Evolutionary conservation across 2,329 filamentous ascomycete genomes (phyloP), one percentile per base, ranked within the genome.

Genomic region (Phialocephala subalpina): DNA sequence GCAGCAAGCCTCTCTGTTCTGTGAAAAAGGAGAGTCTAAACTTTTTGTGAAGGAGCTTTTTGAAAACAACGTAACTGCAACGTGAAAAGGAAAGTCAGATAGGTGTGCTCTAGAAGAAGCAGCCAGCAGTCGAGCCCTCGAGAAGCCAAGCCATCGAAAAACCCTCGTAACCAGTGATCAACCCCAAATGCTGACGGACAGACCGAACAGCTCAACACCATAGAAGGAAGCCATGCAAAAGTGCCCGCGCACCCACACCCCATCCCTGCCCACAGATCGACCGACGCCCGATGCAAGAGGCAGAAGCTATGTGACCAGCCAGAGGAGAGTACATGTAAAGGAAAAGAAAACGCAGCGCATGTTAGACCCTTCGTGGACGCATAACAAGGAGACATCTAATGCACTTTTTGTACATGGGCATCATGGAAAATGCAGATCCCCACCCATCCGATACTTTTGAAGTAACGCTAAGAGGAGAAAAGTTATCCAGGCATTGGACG

Each of bases 401-500:
- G 75, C 75, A 77, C 74, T 75, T 76, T 73, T 77, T 77, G 73
- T 77, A 77, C 75, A 77, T 74, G 72, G 70, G 73, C 75, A 75
- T 76, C 75, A 71, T 77, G 70, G 70, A 74, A 75, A 75, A 75
- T 72, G 71, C 74, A 77, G 70, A 77, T 72, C 71, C 75, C 75
- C 74, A 73, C 76, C 75, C 74, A 76, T 75, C 75, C 73, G 74
- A 72, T 76, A 76, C 74, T 77, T 76, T 75, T 77, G 49, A 74
- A 75, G 73, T 76, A 77, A 77, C 75, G 76, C 76, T 77, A 77
- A 77, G 71, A 76, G 73, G 74, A 77, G 73, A 76, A 75, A 67
- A 73, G 73, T 71, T 74, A 76, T 77, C 76, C 75, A 77, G 75
- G 74, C 72, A 72, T 72, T 76, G 73, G 74, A 76, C 67, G 74